Evolutionary conservation across 495 filamentous ascomycete genomes (phyloP).

Genomic region (Aspergillus homomorphus): DNA sequence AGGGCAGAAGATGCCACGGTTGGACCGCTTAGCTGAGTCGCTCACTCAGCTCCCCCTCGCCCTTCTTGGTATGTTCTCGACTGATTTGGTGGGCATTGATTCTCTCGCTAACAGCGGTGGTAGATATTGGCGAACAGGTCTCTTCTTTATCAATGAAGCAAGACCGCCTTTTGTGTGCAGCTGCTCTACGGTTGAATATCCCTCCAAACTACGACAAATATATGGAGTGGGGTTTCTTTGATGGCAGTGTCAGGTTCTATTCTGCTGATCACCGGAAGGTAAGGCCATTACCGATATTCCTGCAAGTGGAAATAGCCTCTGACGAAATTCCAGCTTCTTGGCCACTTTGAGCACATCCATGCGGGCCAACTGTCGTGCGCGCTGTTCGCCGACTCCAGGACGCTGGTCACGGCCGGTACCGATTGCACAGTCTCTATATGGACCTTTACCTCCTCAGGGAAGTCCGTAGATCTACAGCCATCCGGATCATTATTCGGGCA

Average conservation of each 20-base stretch:
- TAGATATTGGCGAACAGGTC: conserved; percentile 76
- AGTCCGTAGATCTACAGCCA: conserved; percentile 76
- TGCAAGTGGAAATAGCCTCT: background rate
- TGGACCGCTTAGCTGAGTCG: conserved; percentile 75
- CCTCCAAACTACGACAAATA: conserved; percentile 85
- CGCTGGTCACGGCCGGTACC: conserved; percentile 82
- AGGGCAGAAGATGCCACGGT: conserved; percentile 54
- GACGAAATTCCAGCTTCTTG: conserved; percentile 50
- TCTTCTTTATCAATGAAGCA: conserved; percentile 78
- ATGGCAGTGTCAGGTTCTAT: conserved; percentile 89
- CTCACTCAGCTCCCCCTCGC: conserved; percentile 79
- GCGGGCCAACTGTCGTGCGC: conserved; percentile 79
- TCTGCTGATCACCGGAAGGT: conserved; percentile 70
- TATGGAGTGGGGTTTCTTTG: conserved; percentile 94
- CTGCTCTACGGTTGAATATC: conserved; percentile 78
- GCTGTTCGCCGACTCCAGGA: conserved; percentile 82
- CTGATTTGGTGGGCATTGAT: background rate
- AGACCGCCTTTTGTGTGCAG: conserved; percentile 82
- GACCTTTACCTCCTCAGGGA: conserved; percentile 59
- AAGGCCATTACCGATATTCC: conserved; percentile 4
- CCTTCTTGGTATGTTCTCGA: conserved; percentile 53
- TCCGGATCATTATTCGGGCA: conserved; percentile 85
- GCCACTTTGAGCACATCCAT: conserved; percentile 90
- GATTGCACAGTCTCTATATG: conserved; percentile 90
- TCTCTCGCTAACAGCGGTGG: conserved; percentile 14